Conservation (phyloP, 495 filamentous ascomycete species). For the Aspergillus bertholletiae region DNA sequence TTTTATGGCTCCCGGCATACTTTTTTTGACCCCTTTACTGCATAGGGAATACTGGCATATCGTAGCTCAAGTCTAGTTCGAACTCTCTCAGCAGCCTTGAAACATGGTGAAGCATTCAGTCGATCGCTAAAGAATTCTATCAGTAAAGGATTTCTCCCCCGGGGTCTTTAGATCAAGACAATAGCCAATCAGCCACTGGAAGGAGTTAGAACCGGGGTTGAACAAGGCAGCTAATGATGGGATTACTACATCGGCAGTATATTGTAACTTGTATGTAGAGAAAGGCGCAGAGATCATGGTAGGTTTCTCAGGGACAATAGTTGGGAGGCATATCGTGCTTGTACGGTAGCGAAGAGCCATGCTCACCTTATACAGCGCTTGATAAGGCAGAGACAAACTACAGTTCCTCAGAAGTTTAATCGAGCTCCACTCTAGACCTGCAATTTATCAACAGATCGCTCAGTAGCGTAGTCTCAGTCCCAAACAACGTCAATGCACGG, state of each 20-base stretch:
- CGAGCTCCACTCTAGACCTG: background rate
- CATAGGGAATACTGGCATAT: background rate
- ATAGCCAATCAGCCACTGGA: no score
- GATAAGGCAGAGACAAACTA: background rate
- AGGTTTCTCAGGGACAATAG: no score
- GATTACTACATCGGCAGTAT: no score
- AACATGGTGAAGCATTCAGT: background rate
- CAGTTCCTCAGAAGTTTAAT: background rate
- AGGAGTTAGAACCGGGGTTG: no score
- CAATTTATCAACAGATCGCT: background rate
- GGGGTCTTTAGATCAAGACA: background rate
- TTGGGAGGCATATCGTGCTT: background rate
- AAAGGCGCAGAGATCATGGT: no score
- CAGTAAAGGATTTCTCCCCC: background rate
- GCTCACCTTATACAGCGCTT: background rate
- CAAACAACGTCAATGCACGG: background rate
- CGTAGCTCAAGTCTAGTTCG: background rate
- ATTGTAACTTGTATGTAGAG: no score
- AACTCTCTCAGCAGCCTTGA: background rate
- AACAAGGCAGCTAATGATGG: no score
- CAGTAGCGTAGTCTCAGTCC: background rate
- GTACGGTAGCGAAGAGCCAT: background rate
- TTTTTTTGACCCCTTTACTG: background rate
- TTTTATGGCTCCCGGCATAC: background rate
- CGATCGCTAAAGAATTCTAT: background rate